Percentiles rank a stretch among this genome's conserved stretches.
Conservation (phyloP, 345 rosid genomes). For the Cardamine occulta region DNA sequence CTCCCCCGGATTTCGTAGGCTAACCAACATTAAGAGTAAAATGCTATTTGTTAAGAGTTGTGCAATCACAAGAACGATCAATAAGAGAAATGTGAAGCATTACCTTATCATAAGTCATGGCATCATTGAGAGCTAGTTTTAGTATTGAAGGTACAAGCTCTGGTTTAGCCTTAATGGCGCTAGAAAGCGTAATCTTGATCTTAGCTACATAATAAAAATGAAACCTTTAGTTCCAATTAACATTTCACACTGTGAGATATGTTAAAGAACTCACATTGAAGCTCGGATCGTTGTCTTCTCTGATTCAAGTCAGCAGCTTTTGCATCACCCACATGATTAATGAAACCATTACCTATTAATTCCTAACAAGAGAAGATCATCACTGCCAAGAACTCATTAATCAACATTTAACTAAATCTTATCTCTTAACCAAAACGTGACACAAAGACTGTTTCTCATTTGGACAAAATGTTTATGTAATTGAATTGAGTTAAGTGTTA, state of each 20-base stretch:
- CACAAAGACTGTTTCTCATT: slow-evolving; percentile 1
- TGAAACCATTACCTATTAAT: slow-evolving; percentile 60
- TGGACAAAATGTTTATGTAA: neutral
- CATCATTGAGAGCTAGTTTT: slow-evolving; percentile 80
- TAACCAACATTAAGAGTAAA: slow-evolving; percentile 7
- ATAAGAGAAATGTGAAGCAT: slow-evolving; percentile 34
- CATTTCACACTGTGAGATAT: neutral
- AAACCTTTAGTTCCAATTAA: neutral
- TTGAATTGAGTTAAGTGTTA: neutral
- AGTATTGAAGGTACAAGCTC: slow-evolving; percentile 71
- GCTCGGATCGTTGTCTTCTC: slow-evolving; percentile 87
- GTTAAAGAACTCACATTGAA: slow-evolving; percentile 56
- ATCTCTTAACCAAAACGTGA: neutral
- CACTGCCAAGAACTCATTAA: too few species aligned
- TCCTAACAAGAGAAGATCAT: slow-evolving; percentile 59
- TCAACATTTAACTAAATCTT: too few species aligned
- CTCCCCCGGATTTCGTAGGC: slow-evolving; percentile 94
- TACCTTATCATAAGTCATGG: slow-evolving; percentile 91
- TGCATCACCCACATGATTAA: slow-evolving; percentile 59
- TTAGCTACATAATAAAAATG: slow-evolving; percentile 56
- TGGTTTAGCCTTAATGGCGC: slow-evolving; percentile 63
- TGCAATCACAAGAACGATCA: slow-evolving; percentile 4
- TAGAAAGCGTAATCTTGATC: slow-evolving; percentile 56
- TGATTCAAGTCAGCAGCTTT: slow-evolving; percentile 89
- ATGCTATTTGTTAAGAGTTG: neutral